phyloP scores from a whole-genome alignment of 495 filamentous ascomycete species.

The Podospora pseudoanserina region DNA sequence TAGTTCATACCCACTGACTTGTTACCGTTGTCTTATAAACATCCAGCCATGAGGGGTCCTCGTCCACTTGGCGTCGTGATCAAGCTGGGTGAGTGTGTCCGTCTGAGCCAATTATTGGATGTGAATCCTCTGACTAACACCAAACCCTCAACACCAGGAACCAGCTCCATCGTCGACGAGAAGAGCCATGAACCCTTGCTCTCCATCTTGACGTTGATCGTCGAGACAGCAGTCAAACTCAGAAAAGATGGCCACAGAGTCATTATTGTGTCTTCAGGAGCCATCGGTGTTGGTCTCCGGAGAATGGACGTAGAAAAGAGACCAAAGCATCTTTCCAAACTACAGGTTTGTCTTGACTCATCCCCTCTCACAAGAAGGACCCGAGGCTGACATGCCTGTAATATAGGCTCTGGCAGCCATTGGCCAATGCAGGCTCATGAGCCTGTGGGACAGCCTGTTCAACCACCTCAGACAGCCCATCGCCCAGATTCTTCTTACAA shows the following conservation, averaged over 20 bases:
- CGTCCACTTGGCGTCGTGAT: slow-evolving; percentile 77
- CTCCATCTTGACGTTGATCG: slow-evolving; percentile 82
- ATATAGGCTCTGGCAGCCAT: slow-evolving; percentile 87
- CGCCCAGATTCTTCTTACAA: slow-evolving; percentile 90
- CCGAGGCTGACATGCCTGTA: neutral
- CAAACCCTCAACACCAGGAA: slow-evolving; percentile 54
- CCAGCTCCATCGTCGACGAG: slow-evolving; percentile 96
- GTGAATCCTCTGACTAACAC: slow-evolving; percentile 6
- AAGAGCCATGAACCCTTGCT: slow-evolving; percentile 95
- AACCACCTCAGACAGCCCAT: slow-evolving; percentile 82
- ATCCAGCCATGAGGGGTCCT: slow-evolving; percentile 48
- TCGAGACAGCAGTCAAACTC: slow-evolving; percentile 83
- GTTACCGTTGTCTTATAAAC: slow-evolving; percentile 5
- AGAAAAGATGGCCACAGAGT: slow-evolving; percentile 90
- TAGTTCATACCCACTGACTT: neutral
- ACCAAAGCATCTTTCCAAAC: slow-evolving; percentile 79
- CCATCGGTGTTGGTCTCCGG: slow-evolving; percentile 86
- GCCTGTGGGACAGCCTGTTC: slow-evolving; percentile 91
- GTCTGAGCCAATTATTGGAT: neutral
- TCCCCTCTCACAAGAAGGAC: neutral
- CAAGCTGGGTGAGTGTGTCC: slow-evolving; percentile 73
- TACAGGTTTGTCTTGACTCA: slow-evolving; percentile 55
- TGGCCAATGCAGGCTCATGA: slow-evolving; percentile 93
- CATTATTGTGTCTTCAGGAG: slow-evolving; percentile 92
- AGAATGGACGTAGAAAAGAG: slow-evolving; percentile 86